Evolutionary conservation across 1,139 yeast genomes (phyloP).

Genomic region (Geotrichum candidum): DNA sequence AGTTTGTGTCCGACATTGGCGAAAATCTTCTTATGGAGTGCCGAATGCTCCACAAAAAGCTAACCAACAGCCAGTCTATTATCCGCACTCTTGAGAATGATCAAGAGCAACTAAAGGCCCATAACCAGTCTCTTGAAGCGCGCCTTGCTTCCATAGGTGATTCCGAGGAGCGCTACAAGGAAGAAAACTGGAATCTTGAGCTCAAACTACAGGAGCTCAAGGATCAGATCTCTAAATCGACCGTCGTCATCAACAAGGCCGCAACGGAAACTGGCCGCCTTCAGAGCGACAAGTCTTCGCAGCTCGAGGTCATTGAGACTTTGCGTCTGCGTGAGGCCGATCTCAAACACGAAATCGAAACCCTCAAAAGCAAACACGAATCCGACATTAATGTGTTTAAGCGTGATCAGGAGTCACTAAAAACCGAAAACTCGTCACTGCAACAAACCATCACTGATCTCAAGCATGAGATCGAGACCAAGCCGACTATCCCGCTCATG

Average conservation of each 20-base stretch:
- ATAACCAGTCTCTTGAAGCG: slow-evolving; percentile 35
- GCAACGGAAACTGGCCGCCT: slow-evolving; percentile 27
- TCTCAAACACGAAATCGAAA: slow-evolving; percentile 27
- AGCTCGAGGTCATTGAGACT: slow-evolving; percentile 32
- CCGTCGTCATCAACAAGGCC: slow-evolving; percentile 26
- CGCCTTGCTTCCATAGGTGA: slow-evolving; percentile 34
- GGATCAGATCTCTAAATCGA: slow-evolving; percentile 37
- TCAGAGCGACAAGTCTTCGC: slow-evolving; percentile 28
- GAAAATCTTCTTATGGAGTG: slow-evolving; percentile 76
- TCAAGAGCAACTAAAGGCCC: slow-evolving; percentile 37
- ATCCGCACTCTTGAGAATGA: slow-evolving; percentile 38
- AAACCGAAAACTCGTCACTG: slow-evolving; percentile 26
- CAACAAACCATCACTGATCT: slow-evolving; percentile 20
- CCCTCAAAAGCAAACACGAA: slow-evolving; percentile 25
- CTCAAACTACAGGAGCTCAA: slow-evolving; percentile 47
- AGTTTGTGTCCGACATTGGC: slow-evolving; percentile 77
- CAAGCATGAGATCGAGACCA: slow-evolving; percentile 17
- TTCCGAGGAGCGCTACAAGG: slow-evolving; percentile 51
- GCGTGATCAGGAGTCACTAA: slow-evolving; percentile 24
- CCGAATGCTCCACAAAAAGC: slow-evolving; percentile 45
- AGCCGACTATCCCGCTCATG: slow-evolving; percentile 21
- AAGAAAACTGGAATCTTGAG: slow-evolving; percentile 76
- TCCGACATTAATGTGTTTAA: slow-evolving; percentile 21
- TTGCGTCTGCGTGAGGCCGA: slow-evolving; percentile 30
- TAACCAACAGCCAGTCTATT: slow-evolving; percentile 1